A percentile compares a stretch with the other conserved stretches of the same genome.
Conservation (phyloP, 2,329 filamentous ascomycete genomes). For the Venturia aucupariae region DNA sequence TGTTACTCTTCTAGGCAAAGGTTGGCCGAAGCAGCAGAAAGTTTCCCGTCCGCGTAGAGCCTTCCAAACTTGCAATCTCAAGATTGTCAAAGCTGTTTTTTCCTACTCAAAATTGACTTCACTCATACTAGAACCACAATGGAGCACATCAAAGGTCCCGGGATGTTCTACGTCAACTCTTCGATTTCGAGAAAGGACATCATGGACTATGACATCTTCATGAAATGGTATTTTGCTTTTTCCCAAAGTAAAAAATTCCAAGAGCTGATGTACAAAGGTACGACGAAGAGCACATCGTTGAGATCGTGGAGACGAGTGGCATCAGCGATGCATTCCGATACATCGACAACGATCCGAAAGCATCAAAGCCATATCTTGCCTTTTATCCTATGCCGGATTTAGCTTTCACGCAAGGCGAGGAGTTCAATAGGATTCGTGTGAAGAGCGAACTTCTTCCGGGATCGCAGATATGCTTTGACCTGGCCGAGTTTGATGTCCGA, state of each 20-base stretch:
- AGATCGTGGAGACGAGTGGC: conserved; percentile 27
- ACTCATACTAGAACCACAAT: background rate
- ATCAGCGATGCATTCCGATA: conserved; percentile 28
- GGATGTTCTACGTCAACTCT: conserved; percentile 26
- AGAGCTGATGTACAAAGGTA: conserved; percentile 18
- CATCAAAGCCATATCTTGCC: conserved; percentile 27
- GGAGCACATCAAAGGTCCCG: conserved; percentile 22
- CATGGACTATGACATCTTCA: conserved; percentile 24
- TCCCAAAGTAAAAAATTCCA: background rate
- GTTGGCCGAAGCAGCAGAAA: background rate
- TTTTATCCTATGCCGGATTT: conserved; percentile 31
- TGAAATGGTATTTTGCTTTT: conserved; percentile 22
- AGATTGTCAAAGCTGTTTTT: too few relatives aligned
- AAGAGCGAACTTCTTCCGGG: conserved; percentile 26
- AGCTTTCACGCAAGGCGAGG: conserved; percentile 25
- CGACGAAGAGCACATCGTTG: conserved; percentile 32
- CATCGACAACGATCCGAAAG: conserved; percentile 21
- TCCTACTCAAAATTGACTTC: background rate
- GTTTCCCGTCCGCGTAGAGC: background rate
- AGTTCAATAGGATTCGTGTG: conserved; percentile 28
- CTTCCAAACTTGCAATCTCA: background rate
- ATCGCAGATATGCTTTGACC: conserved; percentile 22
- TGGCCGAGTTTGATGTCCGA: conserved; percentile 24
- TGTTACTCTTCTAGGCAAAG: background rate
- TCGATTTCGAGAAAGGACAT: conserved; percentile 22